Evolutionary conservation across 2,329 filamentous ascomycete species (phyloP), one percentile per base, ranked within the genome.

Genomic region (Colletotrichum musicola): DNA sequence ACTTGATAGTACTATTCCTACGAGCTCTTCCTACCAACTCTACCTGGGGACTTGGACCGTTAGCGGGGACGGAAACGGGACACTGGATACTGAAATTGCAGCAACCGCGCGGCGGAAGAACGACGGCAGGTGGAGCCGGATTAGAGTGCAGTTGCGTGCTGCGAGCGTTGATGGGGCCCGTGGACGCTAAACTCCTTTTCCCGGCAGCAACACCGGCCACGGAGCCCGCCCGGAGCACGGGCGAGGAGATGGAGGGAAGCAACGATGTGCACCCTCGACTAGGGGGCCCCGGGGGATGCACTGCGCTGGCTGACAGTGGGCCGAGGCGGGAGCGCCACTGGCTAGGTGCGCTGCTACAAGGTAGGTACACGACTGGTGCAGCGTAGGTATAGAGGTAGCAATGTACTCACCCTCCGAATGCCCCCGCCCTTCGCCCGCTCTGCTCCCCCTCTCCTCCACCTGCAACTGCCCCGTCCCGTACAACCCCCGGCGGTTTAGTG

Each of bases 121-220:
- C 62, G 53, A 68, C 60, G 64, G 54, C 62, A 55, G 61, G 65
- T 68, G 61, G 65, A 64, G 65, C 61, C 50, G 42, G 47, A 53
- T 40, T 40, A 62, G 38, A 62, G 51, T 56, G 35, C 46, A 25
- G 30, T 18, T 47, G 57, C 30, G 40, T 51, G 44, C 51, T 63
- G 59, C 59, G 51, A 51, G 58, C 44, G 25, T 22, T 64, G 30
- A 13, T 35, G 38, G 50, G 30, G 30, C 30, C 30, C 30, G 30
- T 35, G 30, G 51, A 44, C 55, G 62, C 65, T 60, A 68, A 50
- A 35, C 62, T 57, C 30, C 30, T 59, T 50, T 62, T 42, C 50
- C 46, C 49, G 7, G 13, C 14, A 61, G 64, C 7, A 13, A 13
- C 47, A 46, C 16, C 18, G 7, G 6, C 16, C 16, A 46, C 44